Conservation (phyloP, 1,284 basidiomycete species). For the Ustilago hordei region DNA sequence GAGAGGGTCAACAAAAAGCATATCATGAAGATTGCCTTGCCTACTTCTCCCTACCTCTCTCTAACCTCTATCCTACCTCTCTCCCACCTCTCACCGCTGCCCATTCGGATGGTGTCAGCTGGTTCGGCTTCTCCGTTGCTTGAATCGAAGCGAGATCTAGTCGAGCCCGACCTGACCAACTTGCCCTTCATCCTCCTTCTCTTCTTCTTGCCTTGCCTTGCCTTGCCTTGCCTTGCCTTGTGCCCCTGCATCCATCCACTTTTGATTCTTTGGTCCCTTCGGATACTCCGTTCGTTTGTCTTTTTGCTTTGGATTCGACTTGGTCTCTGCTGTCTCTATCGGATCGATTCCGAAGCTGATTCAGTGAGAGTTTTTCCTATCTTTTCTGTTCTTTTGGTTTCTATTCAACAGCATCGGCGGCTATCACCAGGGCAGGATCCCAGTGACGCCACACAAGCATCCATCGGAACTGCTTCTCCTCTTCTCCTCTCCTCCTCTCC, state of each 20-base stretch:
- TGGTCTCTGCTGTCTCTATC: background rate
- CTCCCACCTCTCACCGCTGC: background rate
- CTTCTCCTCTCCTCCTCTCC: background rate
- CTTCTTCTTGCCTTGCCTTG: background rate
- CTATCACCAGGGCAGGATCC: background rate
- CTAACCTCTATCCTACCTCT: no score
- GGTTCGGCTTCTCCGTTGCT: conserved; percentile 1
- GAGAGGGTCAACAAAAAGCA: background rate
- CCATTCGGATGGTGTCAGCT: conserved; percentile 7
- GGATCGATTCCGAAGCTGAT: background rate
- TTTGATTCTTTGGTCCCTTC: background rate
- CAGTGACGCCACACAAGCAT: background rate
- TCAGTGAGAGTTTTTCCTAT: background rate
- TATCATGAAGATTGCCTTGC: background rate
- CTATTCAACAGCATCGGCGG: background rate
- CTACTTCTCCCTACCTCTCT: no score
- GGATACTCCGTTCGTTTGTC: no score
- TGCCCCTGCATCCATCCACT: background rate
- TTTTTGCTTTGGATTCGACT: background rate
- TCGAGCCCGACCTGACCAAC: background rate
- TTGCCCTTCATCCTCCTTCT: background rate
- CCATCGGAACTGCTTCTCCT: background rate
- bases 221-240: background rate
- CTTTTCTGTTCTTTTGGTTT: background rate
- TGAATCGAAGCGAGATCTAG: background rate